Conservation (phyloP, 2,329 filamentous ascomycete genomes). For the Talaromyces marneffei region DNA sequence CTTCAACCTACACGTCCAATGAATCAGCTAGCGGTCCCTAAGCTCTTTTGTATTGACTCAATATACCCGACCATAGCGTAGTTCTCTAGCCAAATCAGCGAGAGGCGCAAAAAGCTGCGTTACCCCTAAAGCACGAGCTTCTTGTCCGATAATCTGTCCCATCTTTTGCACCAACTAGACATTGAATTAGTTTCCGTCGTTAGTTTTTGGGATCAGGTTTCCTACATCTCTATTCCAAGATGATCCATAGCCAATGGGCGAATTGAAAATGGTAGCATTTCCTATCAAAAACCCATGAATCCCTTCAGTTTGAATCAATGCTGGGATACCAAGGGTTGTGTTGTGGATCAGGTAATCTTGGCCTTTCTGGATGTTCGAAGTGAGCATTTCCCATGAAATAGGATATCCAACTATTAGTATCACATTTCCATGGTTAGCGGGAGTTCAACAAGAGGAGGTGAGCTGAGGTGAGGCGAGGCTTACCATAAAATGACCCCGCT, state of each 20-base stretch:
- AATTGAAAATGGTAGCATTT: conserved; percentile 75
- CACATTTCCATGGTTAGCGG: neutral
- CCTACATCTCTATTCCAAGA: conserved; percentile 58
- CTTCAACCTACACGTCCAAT: conserved; percentile 49
- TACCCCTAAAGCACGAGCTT: conserved; percentile 61
- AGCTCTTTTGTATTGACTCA: neutral
- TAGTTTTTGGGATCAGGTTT: neutral
- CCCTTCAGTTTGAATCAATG: conserved; percentile 65
- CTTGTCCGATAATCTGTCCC: conserved; percentile 59
- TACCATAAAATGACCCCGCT: conserved; percentile 61
- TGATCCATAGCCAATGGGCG: conserved; percentile 65
- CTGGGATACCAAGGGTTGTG: conserved; percentile 64
- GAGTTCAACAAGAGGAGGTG: neutral
- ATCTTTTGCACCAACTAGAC: conserved; percentile 56
- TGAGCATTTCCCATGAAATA: conserved; percentile 58
- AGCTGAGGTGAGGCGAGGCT: neutral
- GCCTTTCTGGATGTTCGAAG: conserved; percentile 56
- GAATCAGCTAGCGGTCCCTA: neutral
- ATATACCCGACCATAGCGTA: conserved; percentile 59
- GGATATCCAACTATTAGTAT: conserved; percentile 55
- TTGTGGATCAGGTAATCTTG: conserved; percentile 65
- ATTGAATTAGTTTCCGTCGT: neutral
- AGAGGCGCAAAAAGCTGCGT: conserved; percentile 69
- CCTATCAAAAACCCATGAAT: conserved; percentile 67
- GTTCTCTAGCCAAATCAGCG: conserved; percentile 64